Base-by-base conservation (phyloP, 2,329 filamentous ascomycete species). In the Cladophialophora immunda region DNA sequence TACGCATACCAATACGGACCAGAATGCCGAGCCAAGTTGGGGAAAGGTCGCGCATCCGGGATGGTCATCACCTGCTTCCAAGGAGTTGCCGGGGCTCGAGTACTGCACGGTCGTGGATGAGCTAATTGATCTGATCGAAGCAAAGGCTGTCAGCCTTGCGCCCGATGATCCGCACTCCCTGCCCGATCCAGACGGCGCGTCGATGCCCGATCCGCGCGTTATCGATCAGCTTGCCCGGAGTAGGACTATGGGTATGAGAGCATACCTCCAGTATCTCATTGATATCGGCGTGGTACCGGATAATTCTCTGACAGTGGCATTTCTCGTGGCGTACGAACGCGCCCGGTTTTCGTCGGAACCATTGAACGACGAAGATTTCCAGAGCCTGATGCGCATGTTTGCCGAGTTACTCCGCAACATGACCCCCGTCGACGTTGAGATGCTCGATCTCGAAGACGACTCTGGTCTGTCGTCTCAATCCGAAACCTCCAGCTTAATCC, bases 81-180 rank as follows among this genome's bases (percentile, higher is more conserved):
- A 86, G 8, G 91, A 95, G 75, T 81, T 95, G 19, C 89, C 92
- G 4, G 88, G 92, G 74, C 80, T 98, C n/a, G 89, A 96, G 70
- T 98, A 97, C 78, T 86, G 85, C 72, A 88, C 89, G 1, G 92
- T 99, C 27, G 84, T 97, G 19, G 85, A 86, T 41, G 94, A 98
- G 78, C 84, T 99, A 27, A 92, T 94, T 1, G 90, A 96, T 75
- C 84, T 98, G 30, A 92, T 98, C 69, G 94, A 98, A 81, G 94
- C 92, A 9, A 94, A 94, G 77, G 94, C 93, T 0, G 88, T 97
- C n/a, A 93, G 92, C 0, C 85, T 97, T 41, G 92, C 91, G 0
- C 92, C 90, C 32, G 82, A 83, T 0, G 83, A 85, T 70, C 82
- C 84, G 3, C 70, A 73, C n/a, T 52, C 83, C 80, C 70, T 81